phyloP scores from a whole-genome alignment of 495 filamentous ascomycete species.

The Xylaria scruposa region DNA sequence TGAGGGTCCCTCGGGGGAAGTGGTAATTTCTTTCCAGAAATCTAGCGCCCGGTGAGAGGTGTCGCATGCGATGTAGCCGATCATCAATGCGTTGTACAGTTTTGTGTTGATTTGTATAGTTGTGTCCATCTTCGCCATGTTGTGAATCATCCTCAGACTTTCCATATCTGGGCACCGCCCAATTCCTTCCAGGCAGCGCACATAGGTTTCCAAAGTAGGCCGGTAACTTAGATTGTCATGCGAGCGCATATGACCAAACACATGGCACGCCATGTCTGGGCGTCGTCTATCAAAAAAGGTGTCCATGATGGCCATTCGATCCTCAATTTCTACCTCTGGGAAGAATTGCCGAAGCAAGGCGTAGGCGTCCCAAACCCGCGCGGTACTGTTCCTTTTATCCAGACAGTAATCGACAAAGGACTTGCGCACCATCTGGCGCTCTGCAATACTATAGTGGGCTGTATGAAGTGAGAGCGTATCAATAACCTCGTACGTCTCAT shows the following conservation, averaged over 20 bases:
- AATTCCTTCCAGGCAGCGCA: constrained; percentile 76
- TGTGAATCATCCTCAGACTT: constrained; percentile 76
- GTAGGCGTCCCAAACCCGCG: constrained; percentile 82
- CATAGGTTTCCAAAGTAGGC: constrained; percentile 76
- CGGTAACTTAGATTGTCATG: constrained; percentile 61
- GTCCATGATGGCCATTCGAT: constrained; percentile 77
- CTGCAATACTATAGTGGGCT: constrained; percentile 65
- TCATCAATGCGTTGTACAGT: constrained; percentile 83
- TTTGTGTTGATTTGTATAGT: constrained; percentile 76
- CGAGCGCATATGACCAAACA: constrained; percentile 89
- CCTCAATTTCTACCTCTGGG: constrained; percentile 67
- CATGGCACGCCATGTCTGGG: constrained; percentile 79
- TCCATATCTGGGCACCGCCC: constrained; percentile 68
- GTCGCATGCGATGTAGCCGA: constrained; percentile 75
- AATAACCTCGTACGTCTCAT: constrained; percentile 75
- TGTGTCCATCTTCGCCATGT: constrained; percentile 90
- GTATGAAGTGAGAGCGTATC: constrained; percentile 76
- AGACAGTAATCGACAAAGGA: constrained; percentile 70
- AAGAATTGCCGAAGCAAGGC: constrained; percentile 77
- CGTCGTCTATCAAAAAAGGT: constrained; percentile 78
- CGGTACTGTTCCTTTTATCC: constrained; percentile 63
- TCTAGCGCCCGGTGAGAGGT: constrained; percentile 67
- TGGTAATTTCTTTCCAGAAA: constrained; percentile 82
- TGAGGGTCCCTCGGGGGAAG: constrained; percentile 79
- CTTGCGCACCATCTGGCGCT: constrained; percentile 67